Conservation (phyloP, 768 basidiomycete species). For the Kondoa malvinella region DNA sequence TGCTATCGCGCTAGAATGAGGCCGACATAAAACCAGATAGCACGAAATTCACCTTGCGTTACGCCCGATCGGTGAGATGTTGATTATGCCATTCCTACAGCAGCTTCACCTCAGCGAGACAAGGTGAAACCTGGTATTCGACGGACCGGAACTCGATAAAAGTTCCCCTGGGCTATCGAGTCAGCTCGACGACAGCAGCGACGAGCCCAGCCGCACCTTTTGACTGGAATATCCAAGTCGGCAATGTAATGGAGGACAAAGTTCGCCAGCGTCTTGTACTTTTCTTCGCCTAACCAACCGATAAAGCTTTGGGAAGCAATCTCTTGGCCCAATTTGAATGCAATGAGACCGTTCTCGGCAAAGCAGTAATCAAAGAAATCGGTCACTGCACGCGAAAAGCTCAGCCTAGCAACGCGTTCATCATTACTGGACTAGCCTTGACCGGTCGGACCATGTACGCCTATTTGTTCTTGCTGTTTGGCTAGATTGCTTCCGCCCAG, state of each 20-base stretch:
- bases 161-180: constrained; percentile 50
- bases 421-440: too few relatives aligned
- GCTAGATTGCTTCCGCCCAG: constrained; percentile 79
- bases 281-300: constrained; percentile 70
- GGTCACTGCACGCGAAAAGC: constrained; percentile 47
- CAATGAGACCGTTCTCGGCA: constrained; percentile 84
- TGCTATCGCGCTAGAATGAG: constrained; percentile 36
- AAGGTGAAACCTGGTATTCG: too few relatives aligned
- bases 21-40: neutral
- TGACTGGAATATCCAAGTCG: constrained; percentile 83
- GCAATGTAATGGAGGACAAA: constrained; percentile 85
- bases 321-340: constrained; percentile 60
- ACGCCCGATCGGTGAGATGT: constrained; percentile 86
- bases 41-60: constrained; percentile 64
- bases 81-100: constrained; percentile 95
- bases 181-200: neutral
- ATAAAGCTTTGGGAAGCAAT: constrained; percentile 75
- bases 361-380: constrained; percentile 79
- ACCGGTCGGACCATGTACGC: constrained; percentile 44
- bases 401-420: too few relatives aligned
- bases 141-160: constrained; percentile 96
- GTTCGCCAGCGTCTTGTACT: constrained; percentile 76
- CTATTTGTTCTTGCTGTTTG: constrained; percentile 78
- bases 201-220: constrained; percentile 45
- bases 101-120: too few relatives aligned